A percentile compares a stretch with the other conserved stretches of the same genome.
These are phyloP conservation scores for Mycena sp. DNA, from an alignment of 1,284 basidiomycete species.

Conservation along the genomic window DNA sequence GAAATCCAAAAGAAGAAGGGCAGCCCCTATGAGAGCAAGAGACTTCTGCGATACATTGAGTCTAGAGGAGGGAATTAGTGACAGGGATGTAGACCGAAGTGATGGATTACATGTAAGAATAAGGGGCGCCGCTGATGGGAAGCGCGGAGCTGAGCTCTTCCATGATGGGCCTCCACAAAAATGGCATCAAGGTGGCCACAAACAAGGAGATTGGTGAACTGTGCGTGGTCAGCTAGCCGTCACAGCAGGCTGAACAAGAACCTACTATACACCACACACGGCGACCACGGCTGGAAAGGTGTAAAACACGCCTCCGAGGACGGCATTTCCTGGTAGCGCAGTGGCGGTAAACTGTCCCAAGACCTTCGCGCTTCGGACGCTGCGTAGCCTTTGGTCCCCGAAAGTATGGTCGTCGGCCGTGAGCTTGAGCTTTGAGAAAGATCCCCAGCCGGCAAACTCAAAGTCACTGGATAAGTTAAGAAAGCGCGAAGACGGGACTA, in stretches of 20 bases:
- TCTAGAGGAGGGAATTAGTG: conserved; percentile 41
- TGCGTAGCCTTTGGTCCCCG: conserved; percentile 48
- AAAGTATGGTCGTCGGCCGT: conserved; percentile 45
- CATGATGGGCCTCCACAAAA: conserved; percentile 78
- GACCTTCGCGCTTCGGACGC: conserved; percentile 45
- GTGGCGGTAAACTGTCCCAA: conserved; percentile 67
- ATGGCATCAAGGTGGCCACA: conserved; percentile 64
- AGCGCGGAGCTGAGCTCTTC: conserved; percentile 73
- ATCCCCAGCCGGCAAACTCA: conserved; percentile 76
- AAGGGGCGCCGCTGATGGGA: conserved; percentile 74
- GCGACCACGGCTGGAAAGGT: conserved; percentile 72
- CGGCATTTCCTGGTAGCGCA: conserved; percentile 73
- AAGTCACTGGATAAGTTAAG: conserved; percentile 70
- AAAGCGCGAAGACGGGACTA: conserved; percentile 60
- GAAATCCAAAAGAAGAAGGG: conserved; percentile 72
- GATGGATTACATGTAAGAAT: conserved; percentile 63
- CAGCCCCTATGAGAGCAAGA: conserved; percentile 67
- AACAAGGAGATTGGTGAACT: conserved; percentile 77
- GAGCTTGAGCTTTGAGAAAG: conserved; percentile 54
- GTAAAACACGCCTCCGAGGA: conserved; percentile 77
- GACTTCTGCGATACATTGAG: conserved; percentile 70
- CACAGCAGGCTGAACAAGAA: too few relatives aligned
- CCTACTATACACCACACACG: conserved; percentile 66
- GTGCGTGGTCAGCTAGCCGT: too few relatives aligned
- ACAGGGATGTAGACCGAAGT: not conserved